phyloP scores from a whole-genome alignment of 2,329 filamentous ascomycete genomes.

The Aureobasidium sp. region DNA sequence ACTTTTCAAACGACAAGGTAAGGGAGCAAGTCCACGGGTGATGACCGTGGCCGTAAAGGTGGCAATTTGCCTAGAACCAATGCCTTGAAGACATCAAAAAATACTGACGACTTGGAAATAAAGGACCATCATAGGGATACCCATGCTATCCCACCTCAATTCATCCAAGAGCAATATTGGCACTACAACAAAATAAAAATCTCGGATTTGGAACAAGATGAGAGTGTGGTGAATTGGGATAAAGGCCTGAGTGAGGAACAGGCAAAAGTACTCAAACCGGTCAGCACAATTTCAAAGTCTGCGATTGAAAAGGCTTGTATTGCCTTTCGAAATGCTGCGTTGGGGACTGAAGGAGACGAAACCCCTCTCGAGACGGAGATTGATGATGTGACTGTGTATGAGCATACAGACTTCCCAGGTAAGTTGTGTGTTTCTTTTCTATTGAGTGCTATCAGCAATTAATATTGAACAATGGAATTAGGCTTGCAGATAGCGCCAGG shows the following conservation, averaged over 20 bases:
- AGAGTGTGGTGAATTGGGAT: constrained; percentile 11
- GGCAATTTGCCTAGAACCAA: not conserved
- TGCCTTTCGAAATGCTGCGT: constrained; percentile 12
- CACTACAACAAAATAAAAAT: constrained; percentile 16
- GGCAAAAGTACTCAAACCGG: constrained; percentile 1
- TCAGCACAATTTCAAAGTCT: constrained; percentile 1
- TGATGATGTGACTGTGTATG: constrained; percentile 26
- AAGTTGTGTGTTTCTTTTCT: not conserved
- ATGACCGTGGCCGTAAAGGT: not conserved
- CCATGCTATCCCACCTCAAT: constrained; percentile 13
- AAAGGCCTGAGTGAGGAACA: constrained; percentile 13
- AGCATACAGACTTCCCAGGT: constrained; percentile 30
- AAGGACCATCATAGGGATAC: constrained; percentile 14
- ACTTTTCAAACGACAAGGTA: constrained; percentile 12
- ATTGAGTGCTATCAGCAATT: too few relatives aligned
- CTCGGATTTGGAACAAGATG: constrained; percentile 13
- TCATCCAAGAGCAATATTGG: constrained; percentile 16
- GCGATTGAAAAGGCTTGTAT: constrained; percentile 11
- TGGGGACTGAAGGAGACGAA: not conserved
- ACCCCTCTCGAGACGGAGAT: not conserved
- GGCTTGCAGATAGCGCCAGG: constrained; percentile 13
- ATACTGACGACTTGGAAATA: not conserved
- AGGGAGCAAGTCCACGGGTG: not conserved
- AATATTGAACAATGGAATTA: not conserved
- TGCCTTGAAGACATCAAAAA: not conserved